Base-by-base conservation (phyloP, 306 rosid genomes). In the Chamaecrista fasciculata region DNA sequence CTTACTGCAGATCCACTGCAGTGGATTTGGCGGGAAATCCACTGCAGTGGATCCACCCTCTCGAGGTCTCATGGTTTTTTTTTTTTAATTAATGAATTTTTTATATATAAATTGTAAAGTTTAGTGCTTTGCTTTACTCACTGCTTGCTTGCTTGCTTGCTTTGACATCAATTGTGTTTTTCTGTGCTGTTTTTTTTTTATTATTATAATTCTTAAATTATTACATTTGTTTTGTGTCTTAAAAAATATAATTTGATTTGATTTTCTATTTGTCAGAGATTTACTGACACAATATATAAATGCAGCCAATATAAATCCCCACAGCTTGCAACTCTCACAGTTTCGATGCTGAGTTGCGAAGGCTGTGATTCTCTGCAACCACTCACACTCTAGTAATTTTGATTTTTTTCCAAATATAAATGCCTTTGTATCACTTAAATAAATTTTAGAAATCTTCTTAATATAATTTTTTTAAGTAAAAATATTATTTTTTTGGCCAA, bases 11-110 rank as follows among this genome's bases (percentile, higher is more conserved):
- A n/a, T n/a, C n/a, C n/a, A n/a, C n/a, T n/a, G n/a, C n/a, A n/a
- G n/a, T n/a, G n/a, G n/a, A n/a, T n/a, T n/a, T n/a, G n/a, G n/a
- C n/a, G n/a, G n/a, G n/a, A n/a, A n/a, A n/a, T n/a, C n/a, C n/a
- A n/a, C n/a, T n/a, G n/a, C n/a, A n/a, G n/a, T n/a, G n/a, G n/a
- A n/a, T n/a, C n/a, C n/a, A n/a, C n/a, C n/a, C n/a, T n/a, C n/a
- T n/a, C n/a, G 56, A 84, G 20, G 82, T 71, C 52, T 42, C 62
- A 73, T 66, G 4, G 58, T 73, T 67, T 72, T 83, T 76, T 79
- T 64, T 33, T 33, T 33, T 33, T 33, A 4, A 28, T 4, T 28
- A 28, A 28, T 4, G 2, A 28, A 28, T 4, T 28, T 28, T 28
- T 28, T 28, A 28, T 2, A 2, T 28, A 28, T 28, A 4, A 4